Conservation (phyloP, 192 early-diverging fungal species). For the Backusella tuberculispora region DNA sequence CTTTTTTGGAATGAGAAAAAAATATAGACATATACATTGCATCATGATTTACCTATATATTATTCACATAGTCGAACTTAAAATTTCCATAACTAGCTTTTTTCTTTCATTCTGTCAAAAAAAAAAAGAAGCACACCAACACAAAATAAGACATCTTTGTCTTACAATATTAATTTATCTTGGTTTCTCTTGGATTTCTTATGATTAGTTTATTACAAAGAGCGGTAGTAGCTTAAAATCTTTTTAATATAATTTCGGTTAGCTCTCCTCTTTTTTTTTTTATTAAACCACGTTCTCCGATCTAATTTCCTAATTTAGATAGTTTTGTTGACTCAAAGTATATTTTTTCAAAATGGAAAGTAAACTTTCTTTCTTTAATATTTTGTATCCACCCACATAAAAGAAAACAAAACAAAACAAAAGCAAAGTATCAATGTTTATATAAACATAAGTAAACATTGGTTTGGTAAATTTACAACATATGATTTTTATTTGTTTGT, state of each 20-base stretch:
- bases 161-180: neutral
- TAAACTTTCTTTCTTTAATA: neutral
- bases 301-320: constrained; percentile 3
- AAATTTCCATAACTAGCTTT: too few species aligned
- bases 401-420: neutral
- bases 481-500: neutral
- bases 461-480: too few species aligned
- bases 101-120: too few species aligned
- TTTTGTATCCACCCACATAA: neutral
- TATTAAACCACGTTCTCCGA: neutral
- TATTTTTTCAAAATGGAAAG: constrained; percentile 1
- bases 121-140: too few species aligned
- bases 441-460: neutral
- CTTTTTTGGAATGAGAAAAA: too few species aligned
- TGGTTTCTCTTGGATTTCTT: constrained; percentile 3
- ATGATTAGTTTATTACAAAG: neutral
- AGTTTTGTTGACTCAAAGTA: constrained; percentile 3
- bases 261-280: neutral
- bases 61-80: too few species aligned
- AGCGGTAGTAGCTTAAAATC: neutral
- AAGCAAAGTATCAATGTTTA: neutral
- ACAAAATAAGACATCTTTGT: neutral
- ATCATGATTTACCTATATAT: too few species aligned
- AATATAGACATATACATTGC: too few species aligned
- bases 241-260: constrained; percentile 13